Conservation (phyloP, 257 asterid species). For the Nyctanthes arbortristis region DNA sequence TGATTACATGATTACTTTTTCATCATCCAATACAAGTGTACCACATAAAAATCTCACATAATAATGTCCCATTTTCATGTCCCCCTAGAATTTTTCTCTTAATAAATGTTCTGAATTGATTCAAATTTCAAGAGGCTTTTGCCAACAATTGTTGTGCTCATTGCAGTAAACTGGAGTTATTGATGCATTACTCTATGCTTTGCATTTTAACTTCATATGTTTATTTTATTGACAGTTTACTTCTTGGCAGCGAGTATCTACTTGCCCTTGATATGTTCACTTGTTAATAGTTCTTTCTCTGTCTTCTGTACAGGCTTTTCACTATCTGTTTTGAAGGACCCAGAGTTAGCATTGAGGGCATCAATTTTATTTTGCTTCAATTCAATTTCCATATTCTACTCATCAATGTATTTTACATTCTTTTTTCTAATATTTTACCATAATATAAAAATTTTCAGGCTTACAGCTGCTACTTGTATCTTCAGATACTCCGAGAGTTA, state of each 20-base stretch:
- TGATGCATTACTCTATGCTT: no score
- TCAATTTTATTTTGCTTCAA: conserved; percentile 47
- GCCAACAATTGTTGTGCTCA: no score
- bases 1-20: no score
- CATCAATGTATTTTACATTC: conserved; percentile 39
- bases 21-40: no score
- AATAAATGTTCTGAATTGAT: no score
- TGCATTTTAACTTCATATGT: no score
- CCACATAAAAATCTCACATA: no score
- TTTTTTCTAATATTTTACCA: not conserved
- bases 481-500: conserved; percentile 52
- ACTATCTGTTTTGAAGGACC: conserved; percentile 30
- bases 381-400: conserved; percentile 51
- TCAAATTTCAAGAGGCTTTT: no score
- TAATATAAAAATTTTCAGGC: not conserved
- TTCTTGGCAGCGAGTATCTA: no score
- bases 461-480: conserved; percentile 16
- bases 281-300: not conserved
- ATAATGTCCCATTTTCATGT: no score
- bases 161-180: no score
- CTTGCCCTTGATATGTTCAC: not conserved
- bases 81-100: not conserved
- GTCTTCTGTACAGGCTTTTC: conserved; percentile 41
- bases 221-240: no score
- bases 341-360: conserved; percentile 46